Conservation (phyloP, 139 green algal species). For the Zygnema circumcarinatum region DNA sequence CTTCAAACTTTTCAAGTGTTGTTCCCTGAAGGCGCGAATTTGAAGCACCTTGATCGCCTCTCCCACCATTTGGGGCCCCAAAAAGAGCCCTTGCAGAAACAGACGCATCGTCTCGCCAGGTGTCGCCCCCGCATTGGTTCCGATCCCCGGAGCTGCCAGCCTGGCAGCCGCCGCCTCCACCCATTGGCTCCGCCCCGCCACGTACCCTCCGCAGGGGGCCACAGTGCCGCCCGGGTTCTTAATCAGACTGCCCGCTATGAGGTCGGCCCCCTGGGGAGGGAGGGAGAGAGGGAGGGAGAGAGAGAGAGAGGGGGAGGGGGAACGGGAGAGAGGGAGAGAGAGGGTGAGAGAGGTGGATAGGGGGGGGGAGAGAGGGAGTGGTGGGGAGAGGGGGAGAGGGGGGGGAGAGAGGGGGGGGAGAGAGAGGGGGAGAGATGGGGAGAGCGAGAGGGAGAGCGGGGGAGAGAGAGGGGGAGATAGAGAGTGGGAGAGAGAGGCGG, state of each 20-base stretch:
- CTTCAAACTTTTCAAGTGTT: too few species aligned
- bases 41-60: slow-evolving; percentile 85
- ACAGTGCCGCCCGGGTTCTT: slow-evolving; percentile 94
- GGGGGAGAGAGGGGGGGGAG: too few species aligned
- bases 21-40: too few species aligned
- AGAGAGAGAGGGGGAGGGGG: too few species aligned
- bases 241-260: slow-evolving; percentile 92
- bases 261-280: slow-evolving; percentile 86
- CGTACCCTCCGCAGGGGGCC: slow-evolving; percentile 86
- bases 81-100: slow-evolving; percentile 78
- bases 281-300: not conserved
- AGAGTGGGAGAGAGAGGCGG: too few species aligned
- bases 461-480: too few species aligned
- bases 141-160: slow-evolving; percentile 84
- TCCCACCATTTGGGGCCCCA: slow-evolving; percentile 86
- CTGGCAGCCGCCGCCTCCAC: slow-evolving; percentile 78
- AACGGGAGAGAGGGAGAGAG: too few species aligned
- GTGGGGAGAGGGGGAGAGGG: too few species aligned
- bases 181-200: slow-evolving; percentile 81
- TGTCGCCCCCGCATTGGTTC: slow-evolving; percentile 75
- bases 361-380: too few species aligned
- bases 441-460: too few species aligned
- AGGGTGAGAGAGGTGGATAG: too few species aligned
- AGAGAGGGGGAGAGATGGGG: too few species aligned
- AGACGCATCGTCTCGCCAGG: slow-evolving; percentile 68